phyloP scores from a whole-genome alignment of 139 green algal genomes.

The Coelastrella sp. region DNA sequence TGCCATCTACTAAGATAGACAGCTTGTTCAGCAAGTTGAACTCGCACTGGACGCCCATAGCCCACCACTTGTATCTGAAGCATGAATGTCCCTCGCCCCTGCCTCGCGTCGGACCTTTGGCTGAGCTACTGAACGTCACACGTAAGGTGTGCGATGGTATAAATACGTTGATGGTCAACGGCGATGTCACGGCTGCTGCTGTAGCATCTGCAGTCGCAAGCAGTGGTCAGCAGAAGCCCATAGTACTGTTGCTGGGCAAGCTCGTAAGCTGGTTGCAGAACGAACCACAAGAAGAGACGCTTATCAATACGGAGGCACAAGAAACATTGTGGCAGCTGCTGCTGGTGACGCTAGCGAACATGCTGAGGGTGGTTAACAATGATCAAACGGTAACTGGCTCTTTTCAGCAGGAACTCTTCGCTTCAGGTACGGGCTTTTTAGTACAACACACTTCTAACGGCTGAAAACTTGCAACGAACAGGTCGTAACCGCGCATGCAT shows the following conservation, averaged over 20 bases:
- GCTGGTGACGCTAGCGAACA: conserved; percentile 13
- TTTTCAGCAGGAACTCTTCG: background rate
- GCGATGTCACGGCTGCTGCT: background rate
- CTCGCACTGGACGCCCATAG: conserved; percentile 32
- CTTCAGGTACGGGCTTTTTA: background rate
- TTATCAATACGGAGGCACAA: conserved; percentile 4
- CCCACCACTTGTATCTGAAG: conserved; percentile 32
- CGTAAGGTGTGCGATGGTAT: background rate
- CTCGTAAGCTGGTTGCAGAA: conserved; percentile 24
- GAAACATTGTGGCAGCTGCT: conserved; percentile 37
- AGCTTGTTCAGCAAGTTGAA: conserved; percentile 16
- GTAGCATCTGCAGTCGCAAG: background rate
- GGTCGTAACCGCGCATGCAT: background rate
- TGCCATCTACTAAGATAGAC: background rate
- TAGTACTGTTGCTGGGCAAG: background rate
- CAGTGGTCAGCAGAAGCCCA: background rate
- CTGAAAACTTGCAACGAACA: background rate
- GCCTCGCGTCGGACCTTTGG: conserved; percentile 9
- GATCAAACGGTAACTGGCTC: background rate
- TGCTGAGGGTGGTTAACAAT: background rate
- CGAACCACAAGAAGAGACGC: conserved; percentile 17
- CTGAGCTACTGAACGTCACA: conserved; percentile 25
- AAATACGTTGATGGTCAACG: background rate
- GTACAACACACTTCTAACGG: background rate
- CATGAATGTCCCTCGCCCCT: conserved; percentile 1